Base-by-base conservation (phyloP, 78 protist species). In the Dictyostelium firmibasis region DNA sequence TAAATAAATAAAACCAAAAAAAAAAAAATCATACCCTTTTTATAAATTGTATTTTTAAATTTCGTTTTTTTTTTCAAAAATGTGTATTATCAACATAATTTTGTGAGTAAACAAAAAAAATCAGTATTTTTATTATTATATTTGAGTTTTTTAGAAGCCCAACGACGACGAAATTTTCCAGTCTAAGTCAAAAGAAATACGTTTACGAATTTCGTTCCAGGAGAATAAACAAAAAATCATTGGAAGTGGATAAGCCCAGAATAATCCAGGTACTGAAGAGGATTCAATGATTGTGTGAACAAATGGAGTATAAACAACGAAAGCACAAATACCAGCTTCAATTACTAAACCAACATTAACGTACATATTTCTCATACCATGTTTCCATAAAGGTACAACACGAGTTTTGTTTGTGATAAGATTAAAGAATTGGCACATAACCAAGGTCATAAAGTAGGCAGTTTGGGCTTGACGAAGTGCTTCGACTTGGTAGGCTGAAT, bases 381-480 rank as follows among this genome's bases (percentile, higher is more conserved):
- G 97, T 29, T 67, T 67, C 96, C 97, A 96, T 60, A 98, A 3
- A 23, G 99, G 97, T n/a, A 97, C 92, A 4, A 60, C 76, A 27
- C 98, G 74, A 33, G 99, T 97, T 91, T 97, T 98, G 94, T 98
- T 96, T 33, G 97, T 93, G 57, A 98, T 69, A n/a, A 98, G n/a
- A 74, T 98, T 96, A 18, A 98, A 97, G 98, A 97, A 97, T 91
- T 98, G 99, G 35, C 91, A 97, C 60, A 86, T 76, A 18, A 98
- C 94, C 81, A 98, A 86, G n/a, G 98, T 53, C 78, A 97, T 84
- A 64, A 97, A 98, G 87, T 67, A 98, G 1, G 98, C 98, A 1
- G 98, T 84, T 41, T 97, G 98, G 4, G 98, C 97, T 25, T 50
- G 75, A 16, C 36, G 35, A 8, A 72, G 60, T 14, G 91, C 72